These are phyloP conservation scores for Syzygium syzygioides DNA, from an alignment of 441 rosid genomes.

Conservation along the genomic window DNA sequence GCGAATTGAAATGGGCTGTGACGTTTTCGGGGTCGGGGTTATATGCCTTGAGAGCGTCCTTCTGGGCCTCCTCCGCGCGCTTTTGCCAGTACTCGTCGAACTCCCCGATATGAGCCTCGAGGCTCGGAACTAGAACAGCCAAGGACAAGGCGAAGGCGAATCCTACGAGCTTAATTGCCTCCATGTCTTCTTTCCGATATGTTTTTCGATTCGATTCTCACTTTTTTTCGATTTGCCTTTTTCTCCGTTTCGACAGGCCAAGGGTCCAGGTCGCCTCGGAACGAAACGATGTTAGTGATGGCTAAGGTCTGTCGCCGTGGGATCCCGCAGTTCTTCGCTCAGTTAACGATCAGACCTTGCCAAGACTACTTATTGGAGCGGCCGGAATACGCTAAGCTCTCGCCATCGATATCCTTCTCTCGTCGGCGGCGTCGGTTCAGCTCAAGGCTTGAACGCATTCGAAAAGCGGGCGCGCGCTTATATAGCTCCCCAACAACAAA, in stretches of 20 bases:
- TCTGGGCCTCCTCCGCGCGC: slow-evolving; percentile 24
- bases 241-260: not conserved
- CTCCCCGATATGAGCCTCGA: slow-evolving; percentile 22
- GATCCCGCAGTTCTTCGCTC: not conserved
- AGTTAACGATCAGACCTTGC: not conserved
- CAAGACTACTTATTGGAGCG: not conserved
- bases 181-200: not conserved
- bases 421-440: not conserved
- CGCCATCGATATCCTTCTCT: not conserved
- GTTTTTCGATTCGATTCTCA: too few species aligned
- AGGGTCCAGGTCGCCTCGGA: not conserved
- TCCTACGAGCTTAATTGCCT: slow-evolving; percentile 1
- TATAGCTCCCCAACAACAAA: not conserved
- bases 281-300: not conserved
- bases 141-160: slow-evolving; percentile 30
- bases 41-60: slow-evolving; percentile 23
- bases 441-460: not conserved
- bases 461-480: not conserved
- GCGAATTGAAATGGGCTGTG: slow-evolving; percentile 24
- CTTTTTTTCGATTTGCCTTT: not conserved
- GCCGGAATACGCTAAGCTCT: not conserved
- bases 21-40: slow-evolving; percentile 25
- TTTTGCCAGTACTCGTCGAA: slow-evolving; percentile 35
- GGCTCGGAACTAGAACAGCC: slow-evolving; percentile 23
- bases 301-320: not conserved